Percentiles rank a stretch among this genome's conserved stretches.
Evolutionary conservation across 2,329 filamentous ascomycete genomes (phyloP).

Genomic region (Colletotrichum spaethianum): DNA sequence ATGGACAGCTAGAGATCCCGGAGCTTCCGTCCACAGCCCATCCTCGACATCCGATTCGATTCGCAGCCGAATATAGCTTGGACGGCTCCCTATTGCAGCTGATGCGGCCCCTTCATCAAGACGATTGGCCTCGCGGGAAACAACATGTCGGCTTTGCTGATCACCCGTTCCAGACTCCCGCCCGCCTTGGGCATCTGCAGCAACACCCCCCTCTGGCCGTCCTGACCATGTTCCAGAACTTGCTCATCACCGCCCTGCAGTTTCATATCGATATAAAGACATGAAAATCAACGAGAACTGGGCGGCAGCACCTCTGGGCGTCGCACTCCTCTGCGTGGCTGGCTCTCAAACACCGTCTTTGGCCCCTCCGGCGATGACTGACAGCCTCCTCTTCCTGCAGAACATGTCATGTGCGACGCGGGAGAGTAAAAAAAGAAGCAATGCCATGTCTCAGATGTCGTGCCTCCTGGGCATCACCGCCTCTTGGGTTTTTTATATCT

Average conservation of each 20-base stretch:
- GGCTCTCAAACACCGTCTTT: neutral
- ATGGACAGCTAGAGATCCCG: neutral
- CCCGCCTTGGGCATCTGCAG: neutral
- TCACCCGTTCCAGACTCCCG: neutral
- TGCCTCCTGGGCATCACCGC: slow-evolving; percentile 1
- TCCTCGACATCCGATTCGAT: neutral
- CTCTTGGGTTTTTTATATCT: neutral
- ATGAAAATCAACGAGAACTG: neutral
- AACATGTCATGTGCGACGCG: neutral
- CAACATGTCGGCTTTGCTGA: neutral
- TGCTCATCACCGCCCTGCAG: neutral
- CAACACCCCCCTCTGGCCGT: neutral
- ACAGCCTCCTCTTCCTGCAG: slow-evolving; percentile 7
- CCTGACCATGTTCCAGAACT: neutral
- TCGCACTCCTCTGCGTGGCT: neutral
- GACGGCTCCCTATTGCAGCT: neutral
- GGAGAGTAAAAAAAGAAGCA: slow-evolving; percentile 1
- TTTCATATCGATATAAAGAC: neutral
- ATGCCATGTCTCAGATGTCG: slow-evolving; percentile 14
- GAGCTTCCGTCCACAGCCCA: neutral
- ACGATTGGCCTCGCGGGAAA: neutral
- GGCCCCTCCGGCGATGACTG: neutral
- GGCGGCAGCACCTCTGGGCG: neutral
- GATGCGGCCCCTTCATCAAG: neutral
- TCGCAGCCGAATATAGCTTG: neutral